Conservation (phyloP, 2,329 filamentous ascomycete species). For the Fusarium sterilihyphosum region DNA sequence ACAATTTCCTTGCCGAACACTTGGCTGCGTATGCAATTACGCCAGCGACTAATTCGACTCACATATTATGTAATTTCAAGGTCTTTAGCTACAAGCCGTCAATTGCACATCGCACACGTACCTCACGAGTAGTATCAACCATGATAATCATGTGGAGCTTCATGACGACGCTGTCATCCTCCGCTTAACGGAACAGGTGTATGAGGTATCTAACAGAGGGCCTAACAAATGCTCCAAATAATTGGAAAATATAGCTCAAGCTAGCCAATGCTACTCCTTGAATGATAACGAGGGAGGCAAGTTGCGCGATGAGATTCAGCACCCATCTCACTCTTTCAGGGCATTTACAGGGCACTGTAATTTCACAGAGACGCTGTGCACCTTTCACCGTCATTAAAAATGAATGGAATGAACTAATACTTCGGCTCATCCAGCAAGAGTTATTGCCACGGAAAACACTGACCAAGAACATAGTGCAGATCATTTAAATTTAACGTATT, state of each 20-base stretch:
- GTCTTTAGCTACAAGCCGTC: too few relatives aligned
- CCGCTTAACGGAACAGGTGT: fast-evolving
- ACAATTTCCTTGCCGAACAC: too few relatives aligned
- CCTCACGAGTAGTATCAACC: too few relatives aligned
- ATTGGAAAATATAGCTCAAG: not conserved
- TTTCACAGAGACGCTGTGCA: fast-evolving
- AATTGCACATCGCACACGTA: too few relatives aligned
- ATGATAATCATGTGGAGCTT: not conserved
- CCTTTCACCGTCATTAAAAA: not conserved
- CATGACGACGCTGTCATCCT: not conserved
- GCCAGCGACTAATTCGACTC: too few relatives aligned
- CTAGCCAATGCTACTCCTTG: fast-evolving
- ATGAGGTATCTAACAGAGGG: fast-evolving
- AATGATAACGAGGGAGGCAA: not conserved
- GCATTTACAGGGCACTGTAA: not conserved
- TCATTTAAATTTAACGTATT: not conserved
- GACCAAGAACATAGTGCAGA: not conserved
- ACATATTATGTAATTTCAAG: too few relatives aligned
- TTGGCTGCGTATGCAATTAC: too few relatives aligned
- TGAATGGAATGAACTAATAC: not conserved
- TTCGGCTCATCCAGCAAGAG: fast-evolving
- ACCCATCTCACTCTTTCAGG: not conserved
- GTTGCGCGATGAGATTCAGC: not conserved
- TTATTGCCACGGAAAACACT: not conserved
- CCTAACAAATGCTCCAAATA: too few relatives aligned